These are phyloP conservation scores for Priceomyces melissophilus DNA, from an alignment of 805 yeast species.

Conservation along the genomic window DNA sequence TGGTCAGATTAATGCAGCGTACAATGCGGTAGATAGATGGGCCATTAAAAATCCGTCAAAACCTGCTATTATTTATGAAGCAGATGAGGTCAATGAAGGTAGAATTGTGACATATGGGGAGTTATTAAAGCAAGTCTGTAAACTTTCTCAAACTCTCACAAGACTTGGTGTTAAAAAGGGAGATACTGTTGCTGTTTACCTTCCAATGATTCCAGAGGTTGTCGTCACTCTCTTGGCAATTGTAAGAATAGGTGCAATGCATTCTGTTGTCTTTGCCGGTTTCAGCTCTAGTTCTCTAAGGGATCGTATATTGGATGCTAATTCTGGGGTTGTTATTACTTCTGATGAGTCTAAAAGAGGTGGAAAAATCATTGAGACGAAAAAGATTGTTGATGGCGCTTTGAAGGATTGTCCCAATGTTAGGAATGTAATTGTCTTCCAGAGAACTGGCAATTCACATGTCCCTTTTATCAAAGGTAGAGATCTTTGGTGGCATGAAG, in stretches of 20 bases:
- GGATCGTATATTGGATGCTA: conserved; percentile 88
- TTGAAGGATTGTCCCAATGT: conserved; percentile 71
- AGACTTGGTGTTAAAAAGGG: conserved; percentile 90
- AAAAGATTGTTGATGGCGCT: conserved; percentile 94
- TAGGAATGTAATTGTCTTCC: conserved; percentile 78
- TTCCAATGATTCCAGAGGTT: conserved; percentile 98
- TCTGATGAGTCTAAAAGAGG: conserved; percentile 96
- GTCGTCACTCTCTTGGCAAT: conserved; percentile 91
- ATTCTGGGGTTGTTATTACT: conserved; percentile 82
- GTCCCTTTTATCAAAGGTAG: conserved; percentile 75
- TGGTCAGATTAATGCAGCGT: conserved; percentile 89
- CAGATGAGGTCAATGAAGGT: conserved; percentile 80
- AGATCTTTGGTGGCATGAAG: conserved; percentile 96
- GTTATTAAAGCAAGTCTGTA: conserved; percentile 77
- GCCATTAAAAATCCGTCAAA: conserved; percentile 85
- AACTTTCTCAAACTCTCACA: conserved; percentile 78
- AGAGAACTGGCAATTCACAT: conserved; percentile 76
- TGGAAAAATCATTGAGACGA: conserved; percentile 87
- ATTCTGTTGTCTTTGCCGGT: conserved; percentile 96
- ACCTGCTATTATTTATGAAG: conserved; percentile 84
- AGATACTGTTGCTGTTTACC: conserved; percentile 92
- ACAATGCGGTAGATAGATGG: conserved; percentile 94
- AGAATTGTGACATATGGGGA: conserved; percentile 79
- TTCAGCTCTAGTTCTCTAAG: conserved; percentile 88
- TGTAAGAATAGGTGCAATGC: conserved; percentile 91